Evolutionary conservation across 2,329 filamentous ascomycete genomes (phyloP), one percentile per base, ranked within the genome.

Genomic region (Sarocladium oryzae): DNA sequence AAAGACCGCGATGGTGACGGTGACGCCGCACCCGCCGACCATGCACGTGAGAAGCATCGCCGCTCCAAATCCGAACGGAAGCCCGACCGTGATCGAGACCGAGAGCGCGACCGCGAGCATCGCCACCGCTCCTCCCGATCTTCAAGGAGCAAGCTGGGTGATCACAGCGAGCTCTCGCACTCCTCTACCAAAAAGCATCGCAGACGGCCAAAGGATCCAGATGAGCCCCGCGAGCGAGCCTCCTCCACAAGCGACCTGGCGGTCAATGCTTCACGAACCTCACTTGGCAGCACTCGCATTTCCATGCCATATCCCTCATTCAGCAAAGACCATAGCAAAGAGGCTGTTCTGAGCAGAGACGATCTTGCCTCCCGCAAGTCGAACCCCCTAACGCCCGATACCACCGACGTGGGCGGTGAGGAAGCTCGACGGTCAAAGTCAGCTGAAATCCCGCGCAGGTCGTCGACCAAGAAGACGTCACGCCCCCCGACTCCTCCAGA

Each of bases 261-360:
- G 11, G 74, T 74, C 20, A 74, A 76, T 60, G 63, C 78, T 49
- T 63, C 67, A 49, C 65, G 61, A 41, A 62, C 65, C 7, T 63
- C 63, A 20, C 55, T 69, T 20, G 64, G 68, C 40, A 70, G 65
- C 54, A 72, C 77, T 50, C 74, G 75, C 24, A 64, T 73, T 30
- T 78, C 76, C 55, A 64, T 87, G 37, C 85, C 88, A 6, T 95
- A 96, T 64, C 89, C 90, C 2, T 77, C 78, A 10, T 89, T 95
- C 68, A 93, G 88, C 69, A 96, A 95, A 69, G 87, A 87, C 11
- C 89, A 95, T 67, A 95, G 89, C 74, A 93, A 90, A 67, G 92
- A 96, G 70, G 81, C 83, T 40, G 81, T 96, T 51, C 77, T 81
- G 56, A 84, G 81, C 62, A 74, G 73, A 50, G 79, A 84, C 41